phyloP scores from a whole-genome alignment of 1,139 yeast species.

The Pichia sp. region DNA sequence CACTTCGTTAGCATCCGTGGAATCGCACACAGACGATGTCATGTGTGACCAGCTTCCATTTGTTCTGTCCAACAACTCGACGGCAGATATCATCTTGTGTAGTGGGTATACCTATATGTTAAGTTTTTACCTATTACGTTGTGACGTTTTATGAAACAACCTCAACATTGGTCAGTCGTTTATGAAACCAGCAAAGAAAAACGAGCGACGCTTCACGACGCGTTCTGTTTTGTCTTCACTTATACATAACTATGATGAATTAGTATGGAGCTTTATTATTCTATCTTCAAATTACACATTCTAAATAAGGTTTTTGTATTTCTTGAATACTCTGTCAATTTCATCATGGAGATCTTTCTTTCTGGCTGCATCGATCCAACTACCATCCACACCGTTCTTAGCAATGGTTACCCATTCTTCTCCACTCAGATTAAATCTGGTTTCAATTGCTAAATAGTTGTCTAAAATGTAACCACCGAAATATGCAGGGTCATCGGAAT shows the following conservation, averaged over 20 bases:
- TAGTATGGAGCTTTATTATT: not conserved
- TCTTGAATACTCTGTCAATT: conserved; percentile 43
- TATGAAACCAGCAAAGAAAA: no score
- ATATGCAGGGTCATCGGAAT: conserved; percentile 83
- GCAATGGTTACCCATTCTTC: conserved; percentile 57
- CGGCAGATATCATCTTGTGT: conserved; percentile 5
- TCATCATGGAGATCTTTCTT: conserved; percentile 38
- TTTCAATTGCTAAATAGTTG: conserved; percentile 61
- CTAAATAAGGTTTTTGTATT: conserved; percentile 31
- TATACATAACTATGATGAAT: no score
- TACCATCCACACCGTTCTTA: conserved; percentile 56
- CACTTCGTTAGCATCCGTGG: conserved; percentile 10
- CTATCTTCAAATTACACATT: not conserved
- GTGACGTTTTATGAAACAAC: no score
- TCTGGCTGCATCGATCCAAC: conserved; percentile 55
- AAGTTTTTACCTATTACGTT: no score
- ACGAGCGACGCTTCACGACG: no score
- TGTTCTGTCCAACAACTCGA: conserved; percentile 6
- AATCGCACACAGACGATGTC: not conserved
- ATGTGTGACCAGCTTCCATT: no score
- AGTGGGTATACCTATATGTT: no score
- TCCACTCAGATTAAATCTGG: conserved; percentile 52
- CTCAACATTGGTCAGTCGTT: no score
- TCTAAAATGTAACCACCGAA: conserved; percentile 79
- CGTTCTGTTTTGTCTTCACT: no score